Evolutionary conservation across 2,329 filamentous ascomycete species (phyloP).

Genomic region (Pseudogymnoascus sp.): DNA sequence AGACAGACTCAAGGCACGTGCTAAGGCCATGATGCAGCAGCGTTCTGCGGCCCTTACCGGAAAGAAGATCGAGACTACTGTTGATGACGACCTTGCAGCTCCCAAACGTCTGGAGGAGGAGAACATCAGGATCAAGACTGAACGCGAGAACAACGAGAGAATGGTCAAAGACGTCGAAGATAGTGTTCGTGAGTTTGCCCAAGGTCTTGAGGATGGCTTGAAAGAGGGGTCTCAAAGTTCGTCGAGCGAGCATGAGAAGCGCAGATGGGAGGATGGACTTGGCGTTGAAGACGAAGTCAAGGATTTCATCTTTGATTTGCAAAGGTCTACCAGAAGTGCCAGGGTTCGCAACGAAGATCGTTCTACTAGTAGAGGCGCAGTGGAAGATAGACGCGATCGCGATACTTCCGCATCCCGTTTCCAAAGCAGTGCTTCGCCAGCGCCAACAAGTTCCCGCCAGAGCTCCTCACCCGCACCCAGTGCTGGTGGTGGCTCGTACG

Average conservation of each 20-base stretch:
- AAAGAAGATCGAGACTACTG: conserved; percentile 58
- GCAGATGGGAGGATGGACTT: conserved; percentile 91
- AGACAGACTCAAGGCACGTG: conserved; percentile 86
- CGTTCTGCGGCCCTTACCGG: conserved; percentile 87
- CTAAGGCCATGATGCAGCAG: conserved; percentile 98
- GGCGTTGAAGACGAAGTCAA: conserved; percentile 95
- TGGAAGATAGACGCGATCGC: conserved; percentile 15
- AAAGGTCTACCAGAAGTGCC: conserved; percentile 72
- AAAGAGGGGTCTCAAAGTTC: conserved; percentile 71
- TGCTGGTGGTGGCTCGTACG: conserved; percentile 56
- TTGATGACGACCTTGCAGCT: conserved; percentile 66
- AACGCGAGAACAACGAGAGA: conserved; percentile 87
- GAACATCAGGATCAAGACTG: conserved; percentile 67
- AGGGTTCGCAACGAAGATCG: conserved; percentile 55
- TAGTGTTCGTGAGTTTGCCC: conserved; percentile 81
- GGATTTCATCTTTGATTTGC: conserved; percentile 95
- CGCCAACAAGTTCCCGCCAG: conserved; percentile 33
- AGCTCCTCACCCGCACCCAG: conserved; percentile 35
- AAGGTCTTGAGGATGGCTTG: conserved; percentile 75
- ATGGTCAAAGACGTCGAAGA: conserved; percentile 98
- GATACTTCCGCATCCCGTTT: conserved; percentile 20
- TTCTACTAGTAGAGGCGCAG: conserved; percentile 35
- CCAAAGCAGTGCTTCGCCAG: conserved; percentile 30
- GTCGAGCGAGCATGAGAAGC: conserved; percentile 77
- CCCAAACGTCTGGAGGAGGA: conserved; percentile 85